phyloP scores from a whole-genome alignment of 2,329 filamentous ascomycete genomes.

The Blastomyces gilchristii region DNA sequence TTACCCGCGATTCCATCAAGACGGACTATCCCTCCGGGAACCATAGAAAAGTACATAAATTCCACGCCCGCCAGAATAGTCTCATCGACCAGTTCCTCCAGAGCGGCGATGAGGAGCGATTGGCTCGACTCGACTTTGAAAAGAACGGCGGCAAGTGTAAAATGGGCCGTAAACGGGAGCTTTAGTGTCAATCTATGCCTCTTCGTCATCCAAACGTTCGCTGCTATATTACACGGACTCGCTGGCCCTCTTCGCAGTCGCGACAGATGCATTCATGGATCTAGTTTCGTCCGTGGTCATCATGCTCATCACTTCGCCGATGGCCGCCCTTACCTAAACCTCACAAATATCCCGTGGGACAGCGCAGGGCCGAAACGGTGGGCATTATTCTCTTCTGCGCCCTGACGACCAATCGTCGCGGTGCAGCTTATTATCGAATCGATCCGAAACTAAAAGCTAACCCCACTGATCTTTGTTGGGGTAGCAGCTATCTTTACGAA shows the following conservation, averaged over 20 bases:
- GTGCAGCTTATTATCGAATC: constrained; percentile 54
- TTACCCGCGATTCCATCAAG: constrained; percentile 12
- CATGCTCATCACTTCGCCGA: constrained; percentile 50
- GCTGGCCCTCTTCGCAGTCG: constrained; percentile 54
- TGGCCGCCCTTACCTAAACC: constrained; percentile 50
- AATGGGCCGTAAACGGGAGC: constrained; percentile 45
- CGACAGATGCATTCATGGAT: constrained; percentile 57
- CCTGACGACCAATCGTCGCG: constrained; percentile 57
- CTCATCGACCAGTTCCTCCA: constrained; percentile 43
- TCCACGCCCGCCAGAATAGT: constrained; percentile 33
- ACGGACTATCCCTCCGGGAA: constrained; percentile 18
- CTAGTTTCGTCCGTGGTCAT: constrained; percentile 55
- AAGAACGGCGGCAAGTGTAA: constrained; percentile 43
- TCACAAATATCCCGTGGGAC: constrained; percentile 54
- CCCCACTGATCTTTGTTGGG: constrained; percentile 47
- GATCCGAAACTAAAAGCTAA: constrained; percentile 43
- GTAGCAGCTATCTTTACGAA: constrained; percentile 32
- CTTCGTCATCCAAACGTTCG: constrained; percentile 50
- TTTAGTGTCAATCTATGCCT: constrained; percentile 45
- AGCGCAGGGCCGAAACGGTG: constrained; percentile 53
- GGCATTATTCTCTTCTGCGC: constrained; percentile 57
- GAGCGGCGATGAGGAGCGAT: constrained; percentile 46
- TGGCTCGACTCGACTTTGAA: constrained; percentile 42
- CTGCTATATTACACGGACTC: constrained; percentile 50
- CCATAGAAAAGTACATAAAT: constrained; percentile 32